phyloP scores from a whole-genome alignment of 2,329 filamentous ascomycete species.

The Calonectria fujianensis region DNA sequence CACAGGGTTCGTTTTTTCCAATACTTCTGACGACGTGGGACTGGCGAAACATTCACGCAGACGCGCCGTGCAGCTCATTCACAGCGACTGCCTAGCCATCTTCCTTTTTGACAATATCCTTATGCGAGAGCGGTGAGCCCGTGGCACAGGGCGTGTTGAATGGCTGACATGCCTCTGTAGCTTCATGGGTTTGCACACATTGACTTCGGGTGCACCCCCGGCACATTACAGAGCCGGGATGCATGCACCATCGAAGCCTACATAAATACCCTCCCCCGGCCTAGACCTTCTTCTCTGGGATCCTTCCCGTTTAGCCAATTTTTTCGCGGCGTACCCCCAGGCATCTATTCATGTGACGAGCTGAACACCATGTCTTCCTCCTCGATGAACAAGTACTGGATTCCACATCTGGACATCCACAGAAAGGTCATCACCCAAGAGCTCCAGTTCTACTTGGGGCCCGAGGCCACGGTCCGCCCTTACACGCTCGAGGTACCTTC shows the following conservation, averaged over 20 bases:
- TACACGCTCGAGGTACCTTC: constrained; percentile 73
- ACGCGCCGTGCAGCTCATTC: constrained; percentile 47
- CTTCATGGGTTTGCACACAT: constrained; percentile 53
- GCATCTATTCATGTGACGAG: constrained; percentile 41
- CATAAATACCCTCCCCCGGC: constrained; percentile 54
- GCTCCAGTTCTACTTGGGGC: constrained; percentile 75
- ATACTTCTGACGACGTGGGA: constrained; percentile 50
- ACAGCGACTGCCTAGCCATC: constrained; percentile 45
- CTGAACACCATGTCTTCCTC: constrained; percentile 52
- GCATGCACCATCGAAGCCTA: constrained; percentile 44
- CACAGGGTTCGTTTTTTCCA: constrained; percentile 52
- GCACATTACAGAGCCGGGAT: constrained; percentile 47
- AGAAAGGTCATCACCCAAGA: constrained; percentile 76
- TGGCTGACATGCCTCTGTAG: constrained; percentile 46
- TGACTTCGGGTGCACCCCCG: constrained; percentile 50
- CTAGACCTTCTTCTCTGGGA: constrained; percentile 39
- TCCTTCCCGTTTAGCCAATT: constrained; percentile 42
- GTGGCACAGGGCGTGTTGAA: constrained; percentile 49
- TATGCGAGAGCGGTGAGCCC: constrained; percentile 54
- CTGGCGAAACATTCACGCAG: constrained; percentile 50
- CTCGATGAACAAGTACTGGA: constrained; percentile 76
- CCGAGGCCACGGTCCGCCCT: constrained; percentile 73
- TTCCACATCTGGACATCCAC: constrained; percentile 75
- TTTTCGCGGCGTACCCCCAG: constrained; percentile 38
- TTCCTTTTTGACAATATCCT: constrained; percentile 45